Base-by-base conservation (phyloP, 2,329 filamentous ascomycete species). In the Pseudogymnoascus sp. region DNA sequence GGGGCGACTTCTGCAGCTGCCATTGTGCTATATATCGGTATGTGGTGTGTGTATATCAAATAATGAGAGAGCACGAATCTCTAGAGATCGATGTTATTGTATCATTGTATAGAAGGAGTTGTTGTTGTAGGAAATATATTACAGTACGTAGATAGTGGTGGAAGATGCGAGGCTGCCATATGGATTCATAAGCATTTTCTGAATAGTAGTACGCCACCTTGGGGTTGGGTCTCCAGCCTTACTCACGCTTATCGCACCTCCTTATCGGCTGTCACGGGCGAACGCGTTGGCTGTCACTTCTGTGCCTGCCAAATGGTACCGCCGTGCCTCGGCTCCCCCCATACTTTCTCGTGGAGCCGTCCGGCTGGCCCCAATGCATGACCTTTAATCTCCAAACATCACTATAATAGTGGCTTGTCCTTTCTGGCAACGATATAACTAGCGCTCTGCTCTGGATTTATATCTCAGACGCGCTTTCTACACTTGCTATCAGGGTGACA, bases 111-210 rank as follows among this genome's bases (percentile, higher is more conserved):
- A 56, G n/a, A 34, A 56, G 3, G 9, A 12, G 25, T 56, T 34
- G 46, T 18, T 18, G 46, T 56, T 31, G 25, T 31, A 18, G 25
- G 28, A 6, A 56, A 34, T 34, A 56, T 12, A 56, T 5, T 18
- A 18, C 18, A 31, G 23, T 16, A 28, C 8, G 11, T 34, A 56
- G 49, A 56, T 0, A 6, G 25, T 56, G n/a, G 16, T 56, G 3
- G 49, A 56, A 56, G 46, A 56, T 56, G 46, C 46, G 46, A 56
- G 46, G 46, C 46, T 56, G 25, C 46, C 46, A 34, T 34, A 2
- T 53, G 46, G 46, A 56, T 56, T 56, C 46, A 56, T 56, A 56
- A 56, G 46, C 46, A 56, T 56, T 56, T 56, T 56, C 46, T 34
- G n/a, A 18, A 18, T 31, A 31, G 46, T 31, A 56, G 46, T 31